Base-by-base conservation (phyloP, 768 basidiomycete species). In the Phanerochaete carnosa region DNA sequence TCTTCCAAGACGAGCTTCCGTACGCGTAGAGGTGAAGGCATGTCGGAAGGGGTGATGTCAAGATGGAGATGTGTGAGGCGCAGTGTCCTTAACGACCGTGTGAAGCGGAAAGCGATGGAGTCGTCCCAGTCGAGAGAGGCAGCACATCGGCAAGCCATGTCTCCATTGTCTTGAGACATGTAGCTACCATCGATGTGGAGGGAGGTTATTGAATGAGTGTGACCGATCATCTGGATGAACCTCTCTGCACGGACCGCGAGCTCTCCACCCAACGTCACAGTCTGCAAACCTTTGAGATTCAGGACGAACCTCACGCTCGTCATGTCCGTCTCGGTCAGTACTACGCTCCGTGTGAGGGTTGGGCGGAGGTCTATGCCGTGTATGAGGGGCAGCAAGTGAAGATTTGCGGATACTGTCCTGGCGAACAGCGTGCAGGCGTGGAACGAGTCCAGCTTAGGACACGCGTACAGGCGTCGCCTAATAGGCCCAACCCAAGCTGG, bases 41-140 rank as follows among this genome's bases (percentile, higher is more conserved):
- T 68, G n/a, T 71, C 68, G 7, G 75, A 69, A 13, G 70, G 66
- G 25, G 73, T 66, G 49, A 84, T 72, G 53, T 79, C 76, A 47
- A 84, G 75, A 50, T 80, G 75, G 25, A 83, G 64, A 60, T 77
- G 66, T 33, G 75, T 76, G 30, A 85, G 70, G 35, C 73, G 73
- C 58, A 86, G 74, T 45, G 66, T 74, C 62, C 68, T 71, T 30
- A 85, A 75, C 35, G 54, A 55, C 58, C 68, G 74, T 9, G 76
- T 70, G 63, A 85, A 83, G 47, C 72, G 75, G 69, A 75, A 77
- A 2, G 76, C 73, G n/a, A 83, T 68, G 37, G 70, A 70, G 55
- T 84, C 81, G 64, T 84, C 81, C 83, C 83, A 85, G 62, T 80
- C 78, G 64, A 86, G 66, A 19, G 81, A 81, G 1, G 80, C 73